Conservation (phyloP, 1,139 yeast genomes). For the Arxiozyma bovina region DNA sequence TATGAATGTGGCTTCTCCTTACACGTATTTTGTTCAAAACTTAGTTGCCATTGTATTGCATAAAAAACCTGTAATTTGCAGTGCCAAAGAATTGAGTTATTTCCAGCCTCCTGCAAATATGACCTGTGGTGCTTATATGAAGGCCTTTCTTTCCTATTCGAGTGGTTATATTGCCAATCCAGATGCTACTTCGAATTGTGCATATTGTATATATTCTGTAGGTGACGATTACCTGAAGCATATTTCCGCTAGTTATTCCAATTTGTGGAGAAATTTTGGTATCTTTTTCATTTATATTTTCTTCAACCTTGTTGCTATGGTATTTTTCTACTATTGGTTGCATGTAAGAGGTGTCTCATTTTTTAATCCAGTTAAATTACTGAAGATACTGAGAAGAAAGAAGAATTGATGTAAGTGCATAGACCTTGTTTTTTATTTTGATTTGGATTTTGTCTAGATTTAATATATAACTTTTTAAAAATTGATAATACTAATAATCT, state of each 20-base stretch:
- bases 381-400: not conserved
- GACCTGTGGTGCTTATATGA: conserved; percentile 51
- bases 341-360: conserved; percentile 15
- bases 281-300: conserved; percentile 46
- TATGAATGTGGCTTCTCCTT: conserved; percentile 65
- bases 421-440: not conserved
- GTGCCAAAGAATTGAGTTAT: conserved; percentile 40
- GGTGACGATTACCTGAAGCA: conserved; percentile 47
- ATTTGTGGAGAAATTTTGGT: conserved; percentile 64
- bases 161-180: conserved; percentile 51
- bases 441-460: too few relatives aligned
- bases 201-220: conserved; percentile 45
- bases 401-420: not conserved
- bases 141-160: conserved; percentile 24
- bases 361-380: not conserved
- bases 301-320: conserved; percentile 45
- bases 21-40: conserved; percentile 57
- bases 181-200: conserved; percentile 45
- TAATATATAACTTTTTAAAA: too few relatives aligned
- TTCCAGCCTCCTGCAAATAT: conserved; percentile 51
- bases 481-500: not conserved
- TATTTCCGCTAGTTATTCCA: conserved; percentile 38
- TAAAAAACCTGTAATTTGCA: conserved; percentile 47
- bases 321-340: conserved; percentile 36
- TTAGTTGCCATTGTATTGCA: conserved; percentile 46